A percentile compares a stretch with the other conserved stretches of the same genome.
phyloP scores from a whole-genome alignment of 306 rosid species.

The Fragaria nilgerrensis region DNA sequence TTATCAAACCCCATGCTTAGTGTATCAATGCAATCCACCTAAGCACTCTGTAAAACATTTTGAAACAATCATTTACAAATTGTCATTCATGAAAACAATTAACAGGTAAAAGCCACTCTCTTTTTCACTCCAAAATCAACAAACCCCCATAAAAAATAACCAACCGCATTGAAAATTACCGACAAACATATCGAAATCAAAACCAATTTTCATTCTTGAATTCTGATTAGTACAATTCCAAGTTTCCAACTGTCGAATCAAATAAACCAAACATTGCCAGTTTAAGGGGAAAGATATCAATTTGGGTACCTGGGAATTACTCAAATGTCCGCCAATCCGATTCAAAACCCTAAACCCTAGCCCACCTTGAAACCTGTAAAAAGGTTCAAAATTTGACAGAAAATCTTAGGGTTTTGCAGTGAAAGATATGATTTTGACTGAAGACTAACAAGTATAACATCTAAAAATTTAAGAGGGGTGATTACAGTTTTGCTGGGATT shows the following conservation, averaged over 20 bases:
- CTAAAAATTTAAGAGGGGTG: not conserved
- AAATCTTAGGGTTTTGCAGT: slow-evolving; percentile 6
- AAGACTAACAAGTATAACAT: not conserved
- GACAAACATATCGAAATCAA: not conserved
- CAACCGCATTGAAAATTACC: not conserved
- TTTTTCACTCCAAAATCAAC: not conserved
- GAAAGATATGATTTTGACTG: not conserved
- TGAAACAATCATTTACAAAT: not conserved
- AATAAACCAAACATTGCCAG: slow-evolving; percentile 14
- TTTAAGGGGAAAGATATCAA: not conserved
- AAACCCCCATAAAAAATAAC: not conserved
- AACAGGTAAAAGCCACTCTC: not conserved
- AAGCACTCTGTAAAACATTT: slow-evolving; percentile 1
- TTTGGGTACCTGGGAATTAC: slow-evolving; percentile 10
- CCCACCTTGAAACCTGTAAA: slow-evolving; percentile 14
- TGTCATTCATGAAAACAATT: not conserved
- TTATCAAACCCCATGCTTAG: slow-evolving; percentile 91
- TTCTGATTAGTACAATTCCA: not conserved
- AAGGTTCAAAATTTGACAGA: not conserved
- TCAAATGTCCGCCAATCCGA: not conserved
- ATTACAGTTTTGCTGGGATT: slow-evolving; percentile 13
- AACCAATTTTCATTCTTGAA: not conserved
- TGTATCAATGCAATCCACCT: slow-evolving; percentile 37
- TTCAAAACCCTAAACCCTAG: slow-evolving; percentile 26
- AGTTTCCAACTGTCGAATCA: not conserved